Base-by-base conservation (phyloP, 116 monocot species). In the Posidonia oceanica region DNA sequence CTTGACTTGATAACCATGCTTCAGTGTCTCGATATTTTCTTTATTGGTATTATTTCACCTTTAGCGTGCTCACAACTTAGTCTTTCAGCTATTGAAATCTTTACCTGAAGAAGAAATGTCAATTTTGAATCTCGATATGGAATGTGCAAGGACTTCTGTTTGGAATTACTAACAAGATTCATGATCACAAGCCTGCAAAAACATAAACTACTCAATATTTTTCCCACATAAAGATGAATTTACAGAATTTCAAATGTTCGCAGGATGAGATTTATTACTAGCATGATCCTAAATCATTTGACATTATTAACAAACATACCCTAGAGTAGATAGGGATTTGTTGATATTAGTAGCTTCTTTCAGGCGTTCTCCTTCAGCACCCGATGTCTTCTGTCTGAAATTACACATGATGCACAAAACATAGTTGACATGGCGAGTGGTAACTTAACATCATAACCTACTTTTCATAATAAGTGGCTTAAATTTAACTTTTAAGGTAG, bases 341-440 rank as follows among this genome's bases (percentile, higher is more conserved):
- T 98, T 98, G 76, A 98, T 98, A 69, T 98, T 98, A 42, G 97
- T 98, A 39, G 97, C 97, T 81, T 98, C 97, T 63, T 98, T 98
- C 5, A 98, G 83, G 3, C 97, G 81, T 39, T 98, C 97, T 23
- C 97, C 97, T 79, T 98, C 97, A 76, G 97, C 97, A 76, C 97
- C 97, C 60, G 97, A 98, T 69, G 87, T 92, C 79, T 98, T 98
- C 67, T 98, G 97, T 75, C 97, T 98, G 70, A 54, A 68, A 61
- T 67, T 75, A 52, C 52, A 62, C 16, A 53, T 39, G 41, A 44
- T 40, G 17, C 14, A 17, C 16, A 3, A 58, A 58, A 0, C 17
- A 58, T 17, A 58, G 6, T 48, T 48, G 6, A 48, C 7, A 48
- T 48, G 48, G 7, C 7, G 7, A 48, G 1, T 6, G 48, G 48